Evolutionary conservation across 345 rosid species (phyloP).

Genomic region (Linum usitatissimum): DNA sequence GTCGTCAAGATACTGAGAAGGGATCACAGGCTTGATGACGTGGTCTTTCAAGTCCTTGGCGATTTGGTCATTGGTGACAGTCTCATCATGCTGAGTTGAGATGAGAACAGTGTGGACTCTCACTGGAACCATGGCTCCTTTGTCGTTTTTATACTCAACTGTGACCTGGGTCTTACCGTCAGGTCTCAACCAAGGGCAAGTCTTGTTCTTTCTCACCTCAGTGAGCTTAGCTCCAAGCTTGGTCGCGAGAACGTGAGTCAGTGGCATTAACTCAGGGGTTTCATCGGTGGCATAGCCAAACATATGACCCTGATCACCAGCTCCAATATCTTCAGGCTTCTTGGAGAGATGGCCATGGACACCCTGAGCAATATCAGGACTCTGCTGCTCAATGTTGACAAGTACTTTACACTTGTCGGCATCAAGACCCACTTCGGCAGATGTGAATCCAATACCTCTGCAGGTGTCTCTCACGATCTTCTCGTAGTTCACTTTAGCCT

Average conservation of each 20-base stretch:
- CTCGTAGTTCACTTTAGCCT: constrained; percentile 60
- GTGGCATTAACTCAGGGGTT: constrained; percentile 65
- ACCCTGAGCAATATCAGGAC: constrained; percentile 78
- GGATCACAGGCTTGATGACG: constrained; percentile 67
- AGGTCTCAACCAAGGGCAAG: constrained; percentile 72
- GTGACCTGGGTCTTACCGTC: constrained; percentile 83
- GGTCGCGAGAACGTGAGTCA: constrained; percentile 71
- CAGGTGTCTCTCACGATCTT: constrained; percentile 67
- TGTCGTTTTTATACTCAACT: constrained; percentile 52
- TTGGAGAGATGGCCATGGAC: constrained; percentile 73
- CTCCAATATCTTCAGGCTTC: constrained; percentile 79
- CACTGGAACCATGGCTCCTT: constrained; percentile 61
- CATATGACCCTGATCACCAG: constrained; percentile 83
- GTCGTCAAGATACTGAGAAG: constrained; percentile 57
- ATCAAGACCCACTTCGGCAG: constrained; percentile 70
- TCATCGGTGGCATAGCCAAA: constrained; percentile 78
- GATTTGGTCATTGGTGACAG: constrained; percentile 60
- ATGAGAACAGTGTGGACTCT: constrained; percentile 72
- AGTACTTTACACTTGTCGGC: constrained; percentile 59
- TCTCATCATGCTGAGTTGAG: constrained; percentile 78
- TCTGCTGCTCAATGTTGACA: constrained; percentile 70
- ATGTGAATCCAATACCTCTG: constrained; percentile 58
- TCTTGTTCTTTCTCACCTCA: constrained; percentile 71
- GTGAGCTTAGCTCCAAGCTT: constrained; percentile 79
- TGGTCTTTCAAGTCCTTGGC: constrained; percentile 58